Conservation (phyloP, 2,329 filamentous ascomycete species). For the Arthrinium phaeospermum region DNA sequence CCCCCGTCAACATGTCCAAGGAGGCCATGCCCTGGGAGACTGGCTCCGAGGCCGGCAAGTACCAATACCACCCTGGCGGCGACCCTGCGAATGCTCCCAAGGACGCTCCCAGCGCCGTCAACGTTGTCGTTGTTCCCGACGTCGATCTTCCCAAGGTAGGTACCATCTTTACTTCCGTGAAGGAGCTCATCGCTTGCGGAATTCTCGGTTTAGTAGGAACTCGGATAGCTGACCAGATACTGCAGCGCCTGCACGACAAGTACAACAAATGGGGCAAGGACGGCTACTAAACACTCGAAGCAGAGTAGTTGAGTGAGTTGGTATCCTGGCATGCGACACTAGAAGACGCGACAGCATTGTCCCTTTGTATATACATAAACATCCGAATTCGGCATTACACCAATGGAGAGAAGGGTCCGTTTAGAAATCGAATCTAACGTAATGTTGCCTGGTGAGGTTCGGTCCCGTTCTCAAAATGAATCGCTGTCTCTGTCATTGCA, state of each 20-base stretch:
- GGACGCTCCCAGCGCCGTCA: slow-evolving; percentile 93
- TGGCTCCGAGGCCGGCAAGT: slow-evolving; percentile 67
- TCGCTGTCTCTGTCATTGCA: background rate
- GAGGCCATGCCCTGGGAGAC: slow-evolving; percentile 92
- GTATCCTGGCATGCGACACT: slow-evolving; percentile 10
- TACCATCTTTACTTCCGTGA: slow-evolving; percentile 18
- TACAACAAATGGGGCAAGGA: slow-evolving; percentile 99
- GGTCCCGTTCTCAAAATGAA: too few species aligned
- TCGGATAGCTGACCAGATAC: background rate
- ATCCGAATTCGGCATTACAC: slow-evolving; percentile 11
- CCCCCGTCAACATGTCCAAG: slow-evolving; percentile 73
- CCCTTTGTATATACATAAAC: slow-evolving; percentile 18
- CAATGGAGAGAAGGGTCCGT: slow-evolving; percentile 7
- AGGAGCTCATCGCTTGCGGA: background rate
- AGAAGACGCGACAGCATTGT: slow-evolving; percentile 19
- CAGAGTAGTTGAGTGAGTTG: slow-evolving; percentile 3
- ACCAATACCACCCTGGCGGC: slow-evolving; percentile 84
- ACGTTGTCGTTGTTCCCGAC: slow-evolving; percentile 91
- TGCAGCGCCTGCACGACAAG: slow-evolving; percentile 86
- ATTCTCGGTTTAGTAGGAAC: background rate
- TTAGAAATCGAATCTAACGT: background rate
- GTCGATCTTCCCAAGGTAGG: slow-evolving; percentile 89
- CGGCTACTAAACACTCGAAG: slow-evolving; percentile 67
- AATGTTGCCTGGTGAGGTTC: background rate
- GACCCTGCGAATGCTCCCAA: slow-evolving; percentile 76